These are phyloP conservation scores for Chlorella variabilis DNA, from an alignment of 163 green algal species.

Conservation along the genomic window DNA sequence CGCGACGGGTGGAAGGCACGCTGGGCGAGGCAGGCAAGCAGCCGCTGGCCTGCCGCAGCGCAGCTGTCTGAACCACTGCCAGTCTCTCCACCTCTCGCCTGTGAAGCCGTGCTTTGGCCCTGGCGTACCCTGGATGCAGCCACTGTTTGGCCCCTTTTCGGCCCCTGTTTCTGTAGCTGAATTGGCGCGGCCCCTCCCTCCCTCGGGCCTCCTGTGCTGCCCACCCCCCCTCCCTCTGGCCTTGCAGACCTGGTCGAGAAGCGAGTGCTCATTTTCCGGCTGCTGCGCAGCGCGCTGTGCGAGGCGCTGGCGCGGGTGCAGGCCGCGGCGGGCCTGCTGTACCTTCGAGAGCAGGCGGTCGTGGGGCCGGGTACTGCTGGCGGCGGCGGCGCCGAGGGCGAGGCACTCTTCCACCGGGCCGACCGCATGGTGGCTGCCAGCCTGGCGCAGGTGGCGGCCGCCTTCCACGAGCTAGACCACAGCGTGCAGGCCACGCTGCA, in stretches of 20 bases:
- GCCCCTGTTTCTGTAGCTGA: no score
- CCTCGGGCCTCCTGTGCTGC: no score
- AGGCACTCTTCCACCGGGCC: conserved; percentile 41
- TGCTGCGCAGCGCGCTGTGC: conserved; percentile 53
- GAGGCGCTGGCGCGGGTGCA: conserved; percentile 61
- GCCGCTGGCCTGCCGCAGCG: no score
- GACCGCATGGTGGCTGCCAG: conserved; percentile 27
- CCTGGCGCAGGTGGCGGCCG: conserved; percentile 25
- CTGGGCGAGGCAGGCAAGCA: conserved; percentile 12
- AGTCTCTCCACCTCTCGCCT: no score
- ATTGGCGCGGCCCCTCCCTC: no score
- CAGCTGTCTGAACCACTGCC: background rate
- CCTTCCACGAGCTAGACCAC: conserved; percentile 14
- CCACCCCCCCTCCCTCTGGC: no score
- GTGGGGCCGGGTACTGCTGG: background rate
- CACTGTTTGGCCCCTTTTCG: no score
- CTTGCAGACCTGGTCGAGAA: conserved; percentile 48
- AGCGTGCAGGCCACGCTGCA: conserved; percentile 34
- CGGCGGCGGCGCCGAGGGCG: background rate
- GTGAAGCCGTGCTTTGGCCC: no score
- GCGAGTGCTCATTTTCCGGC: conserved; percentile 63
- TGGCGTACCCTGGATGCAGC: no score
- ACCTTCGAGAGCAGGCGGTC: conserved; percentile 31
- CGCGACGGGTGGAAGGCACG: background rate
- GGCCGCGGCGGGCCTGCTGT: conserved; percentile 37